Conservation (phyloP, 2,329 filamentous ascomycete species). For the Scedosporium boydii region DNA sequence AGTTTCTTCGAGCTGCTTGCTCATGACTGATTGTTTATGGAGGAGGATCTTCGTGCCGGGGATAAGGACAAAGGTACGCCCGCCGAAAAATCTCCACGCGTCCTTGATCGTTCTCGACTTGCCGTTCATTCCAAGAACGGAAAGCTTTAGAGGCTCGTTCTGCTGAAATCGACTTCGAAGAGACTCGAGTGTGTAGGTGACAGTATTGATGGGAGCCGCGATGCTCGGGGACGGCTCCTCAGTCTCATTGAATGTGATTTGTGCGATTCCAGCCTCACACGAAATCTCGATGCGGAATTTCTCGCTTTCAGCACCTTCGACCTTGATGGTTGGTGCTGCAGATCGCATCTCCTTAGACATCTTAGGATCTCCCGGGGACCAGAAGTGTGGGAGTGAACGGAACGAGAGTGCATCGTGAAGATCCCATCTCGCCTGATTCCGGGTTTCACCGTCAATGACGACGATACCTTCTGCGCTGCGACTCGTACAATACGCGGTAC, state of each 20-base stretch:
- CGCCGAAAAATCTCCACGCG: conserved; percentile 23
- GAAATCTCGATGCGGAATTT: conserved; percentile 14
- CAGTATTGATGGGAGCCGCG: not conserved
- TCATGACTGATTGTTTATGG: conserved; percentile 23
- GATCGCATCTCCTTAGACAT: conserved; percentile 9
- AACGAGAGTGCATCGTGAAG: conserved; percentile 59
- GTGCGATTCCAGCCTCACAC: conserved; percentile 12
- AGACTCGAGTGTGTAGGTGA: conserved; percentile 15
- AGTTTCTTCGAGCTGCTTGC: conserved; percentile 11
- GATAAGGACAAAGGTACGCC: conserved; percentile 23
- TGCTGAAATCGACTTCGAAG: conserved; percentile 22
- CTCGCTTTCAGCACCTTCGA: conserved; percentile 13
- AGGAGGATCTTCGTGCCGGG: conserved; percentile 27
- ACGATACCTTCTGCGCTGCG: conserved; percentile 7
- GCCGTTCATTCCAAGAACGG: conserved; percentile 30
- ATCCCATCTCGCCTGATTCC: conserved; percentile 60
- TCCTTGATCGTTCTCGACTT: conserved; percentile 20
- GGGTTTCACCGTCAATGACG: conserved; percentile 15
- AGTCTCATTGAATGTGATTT: conserved; percentile 10
- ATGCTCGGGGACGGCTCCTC: conserved; percentile 8
- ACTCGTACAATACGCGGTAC: conserved; percentile 22
- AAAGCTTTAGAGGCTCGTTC: conserved; percentile 18
- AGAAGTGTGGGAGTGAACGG: conserved; percentile 59
- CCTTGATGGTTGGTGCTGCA: not conserved
- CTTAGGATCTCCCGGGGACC: conserved; percentile 48